These are phyloP conservation scores for Citrullus amarus DNA, from an alignment of 306 rosid genomes.

Conservation along the genomic window DNA sequence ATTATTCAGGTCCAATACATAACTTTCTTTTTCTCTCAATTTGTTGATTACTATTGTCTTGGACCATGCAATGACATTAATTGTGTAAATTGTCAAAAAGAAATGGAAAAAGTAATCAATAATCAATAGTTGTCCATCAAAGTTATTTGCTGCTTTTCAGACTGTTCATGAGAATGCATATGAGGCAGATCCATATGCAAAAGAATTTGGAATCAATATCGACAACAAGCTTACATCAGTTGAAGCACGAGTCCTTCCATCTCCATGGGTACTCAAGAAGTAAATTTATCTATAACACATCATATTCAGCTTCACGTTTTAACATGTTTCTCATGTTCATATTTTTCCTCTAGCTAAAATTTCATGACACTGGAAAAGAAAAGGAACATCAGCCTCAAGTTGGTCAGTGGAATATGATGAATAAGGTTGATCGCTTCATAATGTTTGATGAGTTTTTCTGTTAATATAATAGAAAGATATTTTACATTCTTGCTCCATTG, in stretches of 20 bases:
- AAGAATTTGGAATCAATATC: slow-evolving; percentile 79
- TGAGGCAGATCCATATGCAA: slow-evolving; percentile 70
- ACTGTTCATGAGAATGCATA: slow-evolving; percentile 83
- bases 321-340: neutral
- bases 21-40: neutral
- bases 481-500: slow-evolving; percentile 2
- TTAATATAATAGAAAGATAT: neutral
- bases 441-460: neutral
- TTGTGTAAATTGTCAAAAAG: neutral
- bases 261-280: slow-evolving; percentile 62
- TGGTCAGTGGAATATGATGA: slow-evolving; percentile 99
- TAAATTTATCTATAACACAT: neutral
- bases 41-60: neutral
- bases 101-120: neutral
- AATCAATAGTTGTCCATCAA: neutral
- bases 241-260: slow-evolving; percentile 93
- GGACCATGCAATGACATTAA: neutral
- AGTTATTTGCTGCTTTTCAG: slow-evolving; percentile 23
- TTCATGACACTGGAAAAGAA: slow-evolving; percentile 87
- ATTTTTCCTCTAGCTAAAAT: slow-evolving; percentile 50
- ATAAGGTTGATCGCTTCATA: slow-evolving; percentile 40
- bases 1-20: slow-evolving; percentile 54
- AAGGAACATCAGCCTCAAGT: slow-evolving; percentile 86
- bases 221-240: slow-evolving; percentile 78
- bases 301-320: neutral